Evolutionary conservation across 2,329 filamentous ascomycete genomes (phyloP).

Genomic region (Teratosphaeria destructans): DNA sequence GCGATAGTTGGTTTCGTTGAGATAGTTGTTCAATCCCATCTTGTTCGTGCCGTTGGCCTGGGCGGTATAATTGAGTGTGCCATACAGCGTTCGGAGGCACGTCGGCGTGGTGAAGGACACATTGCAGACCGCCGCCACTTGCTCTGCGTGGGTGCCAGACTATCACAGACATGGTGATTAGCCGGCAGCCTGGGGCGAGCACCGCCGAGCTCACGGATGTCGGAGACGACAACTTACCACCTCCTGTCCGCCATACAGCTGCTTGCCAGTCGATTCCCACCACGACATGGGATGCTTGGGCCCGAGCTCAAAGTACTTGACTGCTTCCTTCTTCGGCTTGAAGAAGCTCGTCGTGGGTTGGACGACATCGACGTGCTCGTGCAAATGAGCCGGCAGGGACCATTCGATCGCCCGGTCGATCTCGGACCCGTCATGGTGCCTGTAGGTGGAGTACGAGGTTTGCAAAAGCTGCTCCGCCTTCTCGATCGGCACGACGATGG

Average conservation of each 20-base stretch:
- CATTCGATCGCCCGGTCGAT: conserved; percentile 45
- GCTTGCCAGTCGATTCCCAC: conserved; percentile 12
- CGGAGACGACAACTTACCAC: not conserved
- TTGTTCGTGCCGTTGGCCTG: conserved; percentile 32
- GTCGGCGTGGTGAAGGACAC: conserved; percentile 41
- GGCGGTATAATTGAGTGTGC: conserved; percentile 43
- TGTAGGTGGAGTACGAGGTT: conserved; percentile 43
- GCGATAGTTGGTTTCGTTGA: conserved; percentile 40
- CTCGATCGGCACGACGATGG: conserved; percentile 41
- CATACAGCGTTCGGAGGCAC: conserved; percentile 45
- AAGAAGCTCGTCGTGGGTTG: conserved; percentile 54
- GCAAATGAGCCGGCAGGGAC: conserved; percentile 48
- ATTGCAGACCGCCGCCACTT: conserved; percentile 33
- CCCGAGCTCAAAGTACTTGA: not conserved
- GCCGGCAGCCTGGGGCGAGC: not conserved
- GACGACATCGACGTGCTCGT: conserved; percentile 48
- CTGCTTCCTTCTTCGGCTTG: conserved; percentile 20
- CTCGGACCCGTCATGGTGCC: conserved; percentile 41
- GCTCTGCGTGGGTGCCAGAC: not conserved
- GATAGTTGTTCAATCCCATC: conserved; percentile 39
- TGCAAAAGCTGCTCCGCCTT: conserved; percentile 44
- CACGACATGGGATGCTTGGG: conserved; percentile 7
- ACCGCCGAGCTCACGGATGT: not conserved
- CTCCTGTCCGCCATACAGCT: conserved; percentile 6
- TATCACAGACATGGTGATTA: not conserved